Conservation (phyloP, 2,329 filamentous ascomycete species). For the Coniochaeta pulveracea region DNA sequence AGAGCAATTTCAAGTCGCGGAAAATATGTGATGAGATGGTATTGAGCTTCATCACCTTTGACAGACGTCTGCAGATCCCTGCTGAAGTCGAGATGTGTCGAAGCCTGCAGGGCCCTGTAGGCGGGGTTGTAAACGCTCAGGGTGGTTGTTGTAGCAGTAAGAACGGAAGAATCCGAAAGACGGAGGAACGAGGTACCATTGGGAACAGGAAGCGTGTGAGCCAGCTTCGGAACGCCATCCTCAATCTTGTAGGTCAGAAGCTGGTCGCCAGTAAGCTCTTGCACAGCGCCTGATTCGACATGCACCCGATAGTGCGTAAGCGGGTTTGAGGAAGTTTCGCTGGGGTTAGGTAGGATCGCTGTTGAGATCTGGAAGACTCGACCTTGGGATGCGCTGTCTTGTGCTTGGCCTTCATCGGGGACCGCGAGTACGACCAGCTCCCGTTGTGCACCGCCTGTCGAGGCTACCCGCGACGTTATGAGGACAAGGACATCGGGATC, state of each 20-base stretch:
- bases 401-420: conserved; percentile 8
- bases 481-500: conserved; percentile 43
- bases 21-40: conserved; percentile 48
- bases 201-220: conserved; percentile 39
- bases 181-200: conserved; percentile 51
- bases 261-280: conserved; percentile 41
- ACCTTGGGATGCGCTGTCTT: conserved; percentile 5
- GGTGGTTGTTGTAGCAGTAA: conserved; percentile 45
- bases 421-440: conserved; percentile 23
- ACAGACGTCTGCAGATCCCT: conserved; percentile 21
- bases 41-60: conserved; percentile 22
- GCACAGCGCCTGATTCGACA: conserved; percentile 49
- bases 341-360: conserved; percentile 10
- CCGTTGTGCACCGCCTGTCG: conserved; percentile 14
- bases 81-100: conserved; percentile 27
- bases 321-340: conserved; percentile 1
- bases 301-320: conserved; percentile 34
- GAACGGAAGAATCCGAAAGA: conserved; percentile 53
- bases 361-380: conserved; percentile 7
- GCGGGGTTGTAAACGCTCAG: conserved; percentile 59
- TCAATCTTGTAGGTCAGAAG: conserved; percentile 52
- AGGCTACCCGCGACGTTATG: conserved; percentile 35
- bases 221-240: conserved; percentile 46
- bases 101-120: conserved; percentile 50
- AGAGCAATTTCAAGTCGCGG: conserved; percentile 55